A percentile compares a stretch with the other conserved stretches of the same genome.
phyloP scores from a whole-genome alignment of 768 basidiomycete species.

The Panellus pusillus region DNA sequence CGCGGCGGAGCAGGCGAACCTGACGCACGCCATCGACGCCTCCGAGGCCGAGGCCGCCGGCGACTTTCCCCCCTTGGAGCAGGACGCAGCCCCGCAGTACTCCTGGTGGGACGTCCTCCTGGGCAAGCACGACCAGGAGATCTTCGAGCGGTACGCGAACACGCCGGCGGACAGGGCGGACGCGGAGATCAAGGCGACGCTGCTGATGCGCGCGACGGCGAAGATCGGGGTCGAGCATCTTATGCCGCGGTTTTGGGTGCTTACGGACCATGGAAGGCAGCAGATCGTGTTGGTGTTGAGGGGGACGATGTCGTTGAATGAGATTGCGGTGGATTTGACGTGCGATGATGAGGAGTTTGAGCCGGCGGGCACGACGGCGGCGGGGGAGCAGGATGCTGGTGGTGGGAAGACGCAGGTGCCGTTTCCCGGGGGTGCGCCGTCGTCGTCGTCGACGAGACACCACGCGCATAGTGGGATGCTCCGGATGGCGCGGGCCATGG shows the following conservation, averaged over 20 bases:
- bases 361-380: slow-evolving; percentile 43
- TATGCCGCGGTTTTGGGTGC: slow-evolving; percentile 85
- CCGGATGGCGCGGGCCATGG: slow-evolving; percentile 79
- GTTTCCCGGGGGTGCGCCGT: slow-evolving; percentile 10
- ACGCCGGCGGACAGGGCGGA: slow-evolving; percentile 28
- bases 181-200: slow-evolving; percentile 38
- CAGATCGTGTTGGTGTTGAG: slow-evolving; percentile 78
- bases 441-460: slow-evolving; percentile 38
- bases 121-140: slow-evolving; percentile 81
- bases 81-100: slow-evolving; percentile 36
- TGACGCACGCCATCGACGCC: slow-evolving; percentile 67
- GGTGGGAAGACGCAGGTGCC: slow-evolving; percentile 22
- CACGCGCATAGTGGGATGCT: slow-evolving; percentile 82
- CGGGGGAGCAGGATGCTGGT: slow-evolving; percentile 33
- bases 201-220: slow-evolving; percentile 50
- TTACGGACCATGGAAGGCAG: slow-evolving; percentile 73
- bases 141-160: slow-evolving; percentile 66
- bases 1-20: slow-evolving; percentile 57
- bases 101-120: slow-evolving; percentile 86
- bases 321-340: slow-evolving; percentile 82
- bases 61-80: slow-evolving; percentile 29
- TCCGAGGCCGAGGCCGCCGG: slow-evolving; percentile 67
- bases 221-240: slow-evolving; percentile 65
- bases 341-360: slow-evolving; percentile 73
- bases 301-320: slow-evolving; percentile 86